A percentile compares a stretch with the other conserved stretches of the same genome.
Evolutionary conservation across 495 filamentous ascomycete genomes (phyloP).

Genomic region (Letharia columbiana): DNA sequence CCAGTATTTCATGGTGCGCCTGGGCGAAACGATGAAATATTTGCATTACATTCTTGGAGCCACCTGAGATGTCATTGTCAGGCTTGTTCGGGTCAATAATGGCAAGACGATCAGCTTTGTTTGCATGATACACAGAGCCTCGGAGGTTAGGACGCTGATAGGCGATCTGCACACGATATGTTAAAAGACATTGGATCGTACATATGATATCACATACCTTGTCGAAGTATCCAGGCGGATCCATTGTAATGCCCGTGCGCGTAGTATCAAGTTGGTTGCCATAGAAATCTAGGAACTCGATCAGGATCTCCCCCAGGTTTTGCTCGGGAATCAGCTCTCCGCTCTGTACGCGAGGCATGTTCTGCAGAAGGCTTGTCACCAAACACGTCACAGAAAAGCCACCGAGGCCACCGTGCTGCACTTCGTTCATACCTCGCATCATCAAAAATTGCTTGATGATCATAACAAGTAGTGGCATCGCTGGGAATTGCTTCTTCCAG

Average conservation of each 20-base stretch:
- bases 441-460: slow-evolving; percentile 87
- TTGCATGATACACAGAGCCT: slow-evolving; percentile 35
- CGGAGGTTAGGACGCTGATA: slow-evolving; percentile 7
- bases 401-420: slow-evolving; percentile 81
- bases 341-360: slow-evolving; percentile 57
- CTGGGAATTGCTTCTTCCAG: slow-evolving; percentile 72
- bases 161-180: not conserved
- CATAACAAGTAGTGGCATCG: slow-evolving; percentile 72
- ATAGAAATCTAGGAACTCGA: slow-evolving; percentile 83
- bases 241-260: slow-evolving; percentile 60
- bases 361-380: slow-evolving; percentile 76
- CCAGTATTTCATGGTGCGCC: slow-evolving; percentile 48
- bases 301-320: slow-evolving; percentile 67
- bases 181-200: not conserved
- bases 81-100: slow-evolving; percentile 85
- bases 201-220: slow-evolving; percentile 49
- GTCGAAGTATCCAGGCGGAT: slow-evolving; percentile 59
- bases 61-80: slow-evolving; percentile 78
- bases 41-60: slow-evolving; percentile 52
- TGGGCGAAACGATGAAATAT: slow-evolving; percentile 58
- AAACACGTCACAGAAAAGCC: slow-evolving; percentile 91
- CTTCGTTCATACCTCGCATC: slow-evolving; percentile 85
- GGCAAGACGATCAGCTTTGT: slow-evolving; percentile 48
- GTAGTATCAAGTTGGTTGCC: slow-evolving; percentile 66
- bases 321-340: slow-evolving; percentile 47